Evolutionary conservation across 371 early-diverging fungal genomes (phyloP), one percentile per base, ranked within the genome.

Genomic region (Mortierella sp.): DNA sequence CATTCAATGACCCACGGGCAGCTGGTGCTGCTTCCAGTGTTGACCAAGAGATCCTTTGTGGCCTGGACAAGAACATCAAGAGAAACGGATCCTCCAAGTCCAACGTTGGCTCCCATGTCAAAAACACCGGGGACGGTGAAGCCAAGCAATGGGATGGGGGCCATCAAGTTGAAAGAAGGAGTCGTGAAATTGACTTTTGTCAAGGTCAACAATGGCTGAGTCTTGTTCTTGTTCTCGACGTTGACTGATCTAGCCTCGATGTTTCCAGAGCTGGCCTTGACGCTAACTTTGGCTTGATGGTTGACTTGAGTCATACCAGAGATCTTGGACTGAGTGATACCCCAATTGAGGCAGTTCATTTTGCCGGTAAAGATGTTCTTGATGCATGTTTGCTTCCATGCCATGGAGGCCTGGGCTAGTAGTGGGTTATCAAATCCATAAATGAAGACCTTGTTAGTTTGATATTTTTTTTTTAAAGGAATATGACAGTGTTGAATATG

Each of bases 1-100:
- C 74, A 74, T 22, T 74, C 65, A 41, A 74, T 65, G 65, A 63
- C 52, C 74, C 74, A 74, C 13, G 74, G 74, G 60, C 74, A 74
- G 24, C 59, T 59, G 3, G 69, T 36, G 33, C 63, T 50, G 41
- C 43, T 60, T 52, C 74, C 74, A 36, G 69, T 74, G 74, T 74
- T 74, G 61, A 74, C 65, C 64, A 74, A 43, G 33, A 74, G 65
- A n/a, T 74, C 74, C 61, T 74, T 15, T 22, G 74, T 63, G 45
- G 74, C 74, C 59, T 65, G 69, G 32, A 74, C 74, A n/a, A 69
- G 50, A 53, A 74, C 55, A n/a, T 57, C 65, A 19, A 74, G n/a
- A 21, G 52, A 19, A 33, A 74, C 65, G 0, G 65, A 15, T n/a
- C 65, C 74, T 1, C 22, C 33, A 28, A 74, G 47, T 41, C 36